These are phyloP conservation scores for Claviceps quebecensis DNA, from an alignment of 2,329 filamentous ascomycete genomes.

Conservation along the genomic window DNA sequence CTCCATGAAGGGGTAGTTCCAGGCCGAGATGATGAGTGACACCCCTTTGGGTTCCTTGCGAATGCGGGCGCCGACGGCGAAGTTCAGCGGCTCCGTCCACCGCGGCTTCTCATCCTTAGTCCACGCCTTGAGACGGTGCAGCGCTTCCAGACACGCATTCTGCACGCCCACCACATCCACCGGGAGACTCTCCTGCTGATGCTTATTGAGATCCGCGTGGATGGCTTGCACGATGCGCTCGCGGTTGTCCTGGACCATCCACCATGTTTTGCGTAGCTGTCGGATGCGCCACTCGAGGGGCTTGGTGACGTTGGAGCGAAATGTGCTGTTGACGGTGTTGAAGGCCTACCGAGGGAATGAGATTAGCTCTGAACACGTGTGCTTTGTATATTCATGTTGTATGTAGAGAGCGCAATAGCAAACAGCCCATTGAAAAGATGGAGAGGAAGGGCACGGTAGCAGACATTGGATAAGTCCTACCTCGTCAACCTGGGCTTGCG, in stretches of 20 bases:
- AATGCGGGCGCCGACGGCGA: constrained; percentile 18
- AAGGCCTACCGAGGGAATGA: background rate
- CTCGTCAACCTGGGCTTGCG: too few relatives aligned
- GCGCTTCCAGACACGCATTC: constrained; percentile 20
- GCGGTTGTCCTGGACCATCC: constrained; percentile 26
- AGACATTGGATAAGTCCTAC: too few relatives aligned
- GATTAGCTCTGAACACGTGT: background rate
- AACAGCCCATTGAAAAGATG: too few relatives aligned
- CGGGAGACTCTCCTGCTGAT: constrained; percentile 18
- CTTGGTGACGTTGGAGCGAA: constrained; percentile 17
- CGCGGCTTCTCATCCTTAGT: constrained; percentile 19
- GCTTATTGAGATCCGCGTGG: constrained; percentile 20
- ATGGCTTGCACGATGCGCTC: constrained; percentile 18
- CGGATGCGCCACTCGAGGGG: constrained; percentile 23
- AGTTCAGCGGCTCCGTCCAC: constrained; percentile 16
- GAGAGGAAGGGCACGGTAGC: too few relatives aligned
- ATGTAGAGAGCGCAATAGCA: too few relatives aligned
- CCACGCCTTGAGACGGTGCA: constrained; percentile 26
- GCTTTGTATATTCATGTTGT: too few relatives aligned
- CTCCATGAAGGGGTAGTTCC: constrained; percentile 30
- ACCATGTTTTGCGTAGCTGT: constrained; percentile 27
- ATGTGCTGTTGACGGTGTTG: constrained; percentile 4
- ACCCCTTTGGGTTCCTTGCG: constrained; percentile 30
- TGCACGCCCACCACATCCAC: constrained; percentile 19
- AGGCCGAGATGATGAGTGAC: constrained; percentile 28